Evolutionary conservation across 331 rosid species (phyloP).

Genomic region (Prunus yedoensis): DNA sequence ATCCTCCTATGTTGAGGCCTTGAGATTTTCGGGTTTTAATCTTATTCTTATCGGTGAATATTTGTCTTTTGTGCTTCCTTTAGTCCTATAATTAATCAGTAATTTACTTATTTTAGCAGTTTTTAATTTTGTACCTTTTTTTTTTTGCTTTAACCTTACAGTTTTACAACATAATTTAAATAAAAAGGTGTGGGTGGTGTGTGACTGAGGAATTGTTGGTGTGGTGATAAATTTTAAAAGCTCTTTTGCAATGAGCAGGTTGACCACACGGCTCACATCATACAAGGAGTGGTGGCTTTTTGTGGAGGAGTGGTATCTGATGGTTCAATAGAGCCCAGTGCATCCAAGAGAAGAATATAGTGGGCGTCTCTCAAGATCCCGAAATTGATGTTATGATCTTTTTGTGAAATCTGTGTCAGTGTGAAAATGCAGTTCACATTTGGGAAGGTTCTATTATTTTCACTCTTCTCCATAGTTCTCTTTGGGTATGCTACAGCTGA

Average conservation of each 20-base stretch:
- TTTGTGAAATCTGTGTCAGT: conserved; percentile 1
- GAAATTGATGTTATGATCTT: conserved; percentile 3
- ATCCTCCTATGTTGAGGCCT: not conserved
- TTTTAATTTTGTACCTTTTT: not conserved
- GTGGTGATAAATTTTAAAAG: not conserved
- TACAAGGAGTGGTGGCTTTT: conserved; percentile 22
- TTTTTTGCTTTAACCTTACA: too few species aligned
- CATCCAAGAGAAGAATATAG: conserved; percentile 24
- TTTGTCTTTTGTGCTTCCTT: not conserved
- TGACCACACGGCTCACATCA: conserved; percentile 22
- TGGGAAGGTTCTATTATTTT: conserved; percentile 21
- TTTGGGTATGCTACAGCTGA: conserved; percentile 47
- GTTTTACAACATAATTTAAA: not conserved
- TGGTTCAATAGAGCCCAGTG: conserved; percentile 26
- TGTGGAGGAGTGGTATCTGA: conserved; percentile 29
- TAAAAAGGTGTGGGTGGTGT: not conserved
- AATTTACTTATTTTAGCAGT: not conserved
- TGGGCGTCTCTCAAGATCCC: conserved; percentile 30
- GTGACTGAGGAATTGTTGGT: not conserved
- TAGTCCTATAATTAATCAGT: not conserved
- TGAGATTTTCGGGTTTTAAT: not conserved
- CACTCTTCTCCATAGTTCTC: conserved; percentile 38
- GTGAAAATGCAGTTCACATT: conserved; percentile 24
- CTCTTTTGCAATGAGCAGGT: conserved; percentile 23
- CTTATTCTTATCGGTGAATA: not conserved